Evolutionary conservation across 306 rosid genomes (phyloP).

Genomic region (Morella rubra): DNA sequence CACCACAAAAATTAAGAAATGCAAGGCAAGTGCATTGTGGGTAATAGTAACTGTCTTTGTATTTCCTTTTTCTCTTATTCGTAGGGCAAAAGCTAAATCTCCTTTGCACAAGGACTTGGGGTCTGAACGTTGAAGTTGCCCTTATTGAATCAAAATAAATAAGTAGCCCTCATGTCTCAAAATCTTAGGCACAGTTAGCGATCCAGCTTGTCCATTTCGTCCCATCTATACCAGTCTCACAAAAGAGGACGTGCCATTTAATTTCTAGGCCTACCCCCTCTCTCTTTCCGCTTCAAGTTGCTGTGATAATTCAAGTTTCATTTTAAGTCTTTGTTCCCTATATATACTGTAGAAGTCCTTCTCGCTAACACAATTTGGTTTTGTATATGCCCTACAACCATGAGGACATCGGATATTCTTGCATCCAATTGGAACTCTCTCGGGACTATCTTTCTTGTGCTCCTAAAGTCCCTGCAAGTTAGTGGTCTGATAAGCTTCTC

Average conservation of each 20-base stretch:
- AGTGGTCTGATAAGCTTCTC: background rate
- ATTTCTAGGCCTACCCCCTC: background rate
- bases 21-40: no score
- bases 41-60: no score
- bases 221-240: background rate
- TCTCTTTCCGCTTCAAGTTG: background rate
- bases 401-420: slow-evolving; percentile 1
- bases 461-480: background rate
- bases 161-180: background rate
- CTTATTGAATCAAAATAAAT: background rate
- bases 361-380: background rate
- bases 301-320: background rate
- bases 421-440: slow-evolving; percentile 16
- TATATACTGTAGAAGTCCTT: background rate
- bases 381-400: background rate
- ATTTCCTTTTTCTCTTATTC: background rate
- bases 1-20: no score
- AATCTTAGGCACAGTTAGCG: background rate
- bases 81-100: background rate
- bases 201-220: background rate
- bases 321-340: background rate
- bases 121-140: background rate
- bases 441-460: background rate
- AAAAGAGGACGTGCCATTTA: background rate
- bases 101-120: background rate